Base-by-base conservation (phyloP, 2,329 filamentous ascomycete species). In the Microdochium trichocladiopsis region DNA sequence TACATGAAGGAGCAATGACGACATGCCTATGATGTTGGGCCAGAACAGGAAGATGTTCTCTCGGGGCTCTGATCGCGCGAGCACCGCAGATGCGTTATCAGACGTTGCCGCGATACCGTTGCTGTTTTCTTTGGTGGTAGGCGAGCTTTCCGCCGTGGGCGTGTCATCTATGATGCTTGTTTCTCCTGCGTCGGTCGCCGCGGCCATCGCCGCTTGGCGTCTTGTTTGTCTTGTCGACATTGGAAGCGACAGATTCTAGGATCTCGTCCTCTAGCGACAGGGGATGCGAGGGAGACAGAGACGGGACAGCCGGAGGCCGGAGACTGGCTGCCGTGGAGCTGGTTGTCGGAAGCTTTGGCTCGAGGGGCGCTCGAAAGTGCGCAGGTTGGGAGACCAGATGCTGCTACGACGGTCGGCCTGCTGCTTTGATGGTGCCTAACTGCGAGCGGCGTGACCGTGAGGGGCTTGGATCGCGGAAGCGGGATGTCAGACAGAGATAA, bases 11-110 rank as follows among this genome's bases (percentile, higher is more conserved):
- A 58, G 55, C 33, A 28, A 50, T 10, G 25, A 23, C 21, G 25
- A 52, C 49, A 36, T 45, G 47, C 49, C 28, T 61, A 93, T 92
- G 37, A 93, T 75, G 63, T 93, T 93, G 25, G 89, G 88, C 70
- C 81, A 85, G 70, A 93, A 92, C 28, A 92, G 69, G 59, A 92
- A 93, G 58, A 93, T 87, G 68, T 93, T 93, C 70, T 92, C 88
- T 23, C 11, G 9, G 3, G 41, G 18, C 12, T 23, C 41, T 10
- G 18, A 18, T 18, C 12, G 41, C 9, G 41, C 41, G 12, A 22
- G 6, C 12, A 22, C 21, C 4, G 41, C 4, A n/a, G 14, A 11
- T 16, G 33, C 18, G 14, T 16, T 18, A 9, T 18, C 18, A 16
- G 41, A 18, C 21, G 41, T 18, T 23, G n/a, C 21, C 9, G 18